These are phyloP conservation scores for Diaporthe velutina DNA, from an alignment of 2,329 filamentous ascomycete genomes.

Conservation along the genomic window DNA sequence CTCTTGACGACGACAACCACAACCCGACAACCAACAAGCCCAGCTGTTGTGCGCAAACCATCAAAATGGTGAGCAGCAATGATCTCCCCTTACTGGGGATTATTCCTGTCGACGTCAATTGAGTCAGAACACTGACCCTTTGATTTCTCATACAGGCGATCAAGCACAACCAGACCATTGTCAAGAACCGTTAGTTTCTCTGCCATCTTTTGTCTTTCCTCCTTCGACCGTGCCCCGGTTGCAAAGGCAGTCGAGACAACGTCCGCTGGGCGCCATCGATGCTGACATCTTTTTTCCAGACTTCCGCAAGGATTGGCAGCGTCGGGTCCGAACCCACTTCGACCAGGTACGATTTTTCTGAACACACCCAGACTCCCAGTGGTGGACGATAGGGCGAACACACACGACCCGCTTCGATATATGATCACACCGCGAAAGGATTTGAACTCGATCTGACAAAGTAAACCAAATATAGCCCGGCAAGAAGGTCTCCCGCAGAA, in stretches of 20 bases:
- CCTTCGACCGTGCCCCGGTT: conserved; percentile 43
- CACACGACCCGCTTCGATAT: not conserved
- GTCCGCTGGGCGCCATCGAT: conserved; percentile 5
- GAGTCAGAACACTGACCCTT: conserved; percentile 48
- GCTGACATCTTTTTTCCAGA: conserved; percentile 70
- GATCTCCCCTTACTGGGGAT: conserved; percentile 28
- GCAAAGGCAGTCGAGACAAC: conserved; percentile 40
- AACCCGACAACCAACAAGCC: conserved; percentile 34
- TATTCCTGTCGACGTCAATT: conserved; percentile 40
- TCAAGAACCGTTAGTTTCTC: conserved; percentile 85
- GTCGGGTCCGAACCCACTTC: conserved; percentile 98
- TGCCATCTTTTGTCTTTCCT: conserved; percentile 37
- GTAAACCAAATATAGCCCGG: conserved; percentile 76
- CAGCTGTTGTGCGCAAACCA: conserved; percentile 63
- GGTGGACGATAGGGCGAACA: conserved; percentile 35
- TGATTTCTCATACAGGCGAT: conserved; percentile 76
- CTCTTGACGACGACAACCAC: conserved; percentile 38
- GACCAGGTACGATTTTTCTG: conserved; percentile 85
- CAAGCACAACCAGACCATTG: conserved; percentile 99
- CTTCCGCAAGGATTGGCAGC: conserved; percentile 99
- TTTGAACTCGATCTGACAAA: conserved; percentile 51
- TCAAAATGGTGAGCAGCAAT: conserved; percentile 63
- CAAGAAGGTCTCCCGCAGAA: conserved; percentile 93
- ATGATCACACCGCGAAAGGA: not conserved
- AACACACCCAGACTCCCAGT: conserved; percentile 30